Conservation (phyloP, 129 eudicot species). For the Gnaphalium uliginosum region DNA sequence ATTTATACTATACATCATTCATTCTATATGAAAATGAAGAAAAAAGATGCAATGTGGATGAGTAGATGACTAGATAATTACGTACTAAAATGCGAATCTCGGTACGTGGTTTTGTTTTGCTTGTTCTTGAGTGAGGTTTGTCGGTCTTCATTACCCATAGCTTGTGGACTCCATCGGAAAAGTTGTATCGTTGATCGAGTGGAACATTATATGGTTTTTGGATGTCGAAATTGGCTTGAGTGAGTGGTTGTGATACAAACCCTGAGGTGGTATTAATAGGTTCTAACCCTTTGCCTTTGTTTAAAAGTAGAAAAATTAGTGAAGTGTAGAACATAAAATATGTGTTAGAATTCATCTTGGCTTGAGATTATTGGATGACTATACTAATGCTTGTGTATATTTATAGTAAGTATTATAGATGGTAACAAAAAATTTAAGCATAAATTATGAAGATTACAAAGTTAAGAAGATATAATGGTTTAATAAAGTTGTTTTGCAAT, state of each 20-base stretch:
- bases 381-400: not conserved
- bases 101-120: constrained; percentile 37
- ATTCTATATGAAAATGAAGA: not conserved
- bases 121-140: constrained; percentile 32
- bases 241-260: constrained; percentile 30
- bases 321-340: not conserved
- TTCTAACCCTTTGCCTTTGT: not conserved
- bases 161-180: constrained; percentile 34
- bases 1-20: no score
- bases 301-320: not conserved
- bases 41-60: not conserved
- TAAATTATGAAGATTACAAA: no score
- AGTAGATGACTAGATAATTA: not conserved
- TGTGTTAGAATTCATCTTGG: constrained; percentile 3
- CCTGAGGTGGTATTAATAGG: constrained; percentile 34
- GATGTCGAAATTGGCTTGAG: constrained; percentile 29
- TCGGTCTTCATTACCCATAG: constrained; percentile 45
- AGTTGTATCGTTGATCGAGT: constrained; percentile 31
- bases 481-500: no score
- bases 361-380: not conserved
- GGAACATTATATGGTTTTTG: constrained; percentile 42
- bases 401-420: not conserved
- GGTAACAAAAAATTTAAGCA: not conserved
- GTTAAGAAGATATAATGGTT: no score
- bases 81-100: constrained; percentile 40